Conservation (phyloP, 495 filamentous ascomycete genomes). For the Apiosordaria backusii region DNA sequence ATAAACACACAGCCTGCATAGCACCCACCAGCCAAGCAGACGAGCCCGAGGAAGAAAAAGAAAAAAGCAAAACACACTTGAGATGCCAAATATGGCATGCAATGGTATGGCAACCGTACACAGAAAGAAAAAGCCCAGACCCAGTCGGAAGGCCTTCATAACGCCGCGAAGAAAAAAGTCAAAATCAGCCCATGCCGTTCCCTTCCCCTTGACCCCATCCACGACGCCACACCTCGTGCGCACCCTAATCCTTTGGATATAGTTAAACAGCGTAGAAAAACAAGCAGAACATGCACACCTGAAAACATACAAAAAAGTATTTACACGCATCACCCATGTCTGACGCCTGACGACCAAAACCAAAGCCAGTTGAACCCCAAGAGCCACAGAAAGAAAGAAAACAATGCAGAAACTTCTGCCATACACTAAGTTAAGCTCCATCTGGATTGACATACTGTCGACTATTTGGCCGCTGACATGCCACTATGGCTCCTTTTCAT, state of each 20-base stretch:
- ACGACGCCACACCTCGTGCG: neutral
- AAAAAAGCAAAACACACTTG: neutral
- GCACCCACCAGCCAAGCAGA: neutral
- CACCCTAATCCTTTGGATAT: neutral
- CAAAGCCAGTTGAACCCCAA: neutral
- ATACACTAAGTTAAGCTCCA: neutral
- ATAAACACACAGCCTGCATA: neutral
- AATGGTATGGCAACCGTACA: neutral
- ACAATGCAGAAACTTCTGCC: neutral
- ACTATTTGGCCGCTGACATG: neutral
- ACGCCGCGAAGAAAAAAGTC: neutral
- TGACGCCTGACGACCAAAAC: neutral
- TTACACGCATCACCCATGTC: neutral
- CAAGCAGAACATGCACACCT: neutral
- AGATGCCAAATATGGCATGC: neutral
- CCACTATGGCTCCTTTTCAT: neutral
- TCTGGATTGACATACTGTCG: neutral
- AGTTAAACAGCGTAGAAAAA: neutral
- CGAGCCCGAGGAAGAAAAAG: conserved; percentile 7
- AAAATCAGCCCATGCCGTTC: neutral
- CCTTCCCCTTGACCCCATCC: neutral
- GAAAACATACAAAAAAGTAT: neutral
- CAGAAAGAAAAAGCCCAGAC: neutral
- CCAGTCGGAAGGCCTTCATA: neutral
- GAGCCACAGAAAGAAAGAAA: neutral